Base-by-base conservation (phyloP, 768 basidiomycete genomes). In the Trametes gibbosa region DNA sequence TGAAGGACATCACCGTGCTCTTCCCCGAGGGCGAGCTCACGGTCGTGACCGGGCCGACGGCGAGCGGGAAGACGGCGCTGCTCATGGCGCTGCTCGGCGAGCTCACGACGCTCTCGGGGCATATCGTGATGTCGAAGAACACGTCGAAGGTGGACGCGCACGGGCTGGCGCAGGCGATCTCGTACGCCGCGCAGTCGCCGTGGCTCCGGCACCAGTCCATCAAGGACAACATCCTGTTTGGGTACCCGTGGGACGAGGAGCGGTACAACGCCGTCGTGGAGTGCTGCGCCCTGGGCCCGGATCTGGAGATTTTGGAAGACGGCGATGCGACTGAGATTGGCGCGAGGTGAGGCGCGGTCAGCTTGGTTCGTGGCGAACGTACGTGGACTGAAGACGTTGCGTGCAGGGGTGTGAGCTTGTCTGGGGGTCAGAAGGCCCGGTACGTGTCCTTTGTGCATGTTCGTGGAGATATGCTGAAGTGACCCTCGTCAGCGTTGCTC, bases 241-340 rank as follows among this genome's bases (percentile, higher is more conserved):
- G 83, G 9, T 70, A 70, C 56, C 74, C 73, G 40, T 75, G 70
- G 42, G 87, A 90, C 52, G 84, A 89, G 61, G 83, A 85, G 61
- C 77, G 91, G 49, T 95, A 95, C 63, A 74, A 86, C 10, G 77
- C 76, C 0, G 91, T 93, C 25, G 70, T 95, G n/a, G 86, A 92
- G 51, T 88, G 84, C 14, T 98, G 95, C 67, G 94, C 93, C 0
- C 72, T 98, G 52, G 75, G 70, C 27, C 84, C 89, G 0, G 96
- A 98, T 75, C 72, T 98, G 56, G 83, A 88, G 5, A 81, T 94
- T 12, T 72, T 98, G 1, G 91, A 95, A 56, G 87, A 95, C 66
- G 96, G 96, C 0, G 94, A 92, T 67, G 75, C 73, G 54, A 94
- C 92, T 1, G 89, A 92, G 73, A 90, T 95, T 63, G 92, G 92